Percentiles rank a stretch among this genome's conserved stretches.
Evolutionary conservation across 169 alveolate genomes (phyloP).

Genomic region (Cryptosporidium viatorum): DNA sequence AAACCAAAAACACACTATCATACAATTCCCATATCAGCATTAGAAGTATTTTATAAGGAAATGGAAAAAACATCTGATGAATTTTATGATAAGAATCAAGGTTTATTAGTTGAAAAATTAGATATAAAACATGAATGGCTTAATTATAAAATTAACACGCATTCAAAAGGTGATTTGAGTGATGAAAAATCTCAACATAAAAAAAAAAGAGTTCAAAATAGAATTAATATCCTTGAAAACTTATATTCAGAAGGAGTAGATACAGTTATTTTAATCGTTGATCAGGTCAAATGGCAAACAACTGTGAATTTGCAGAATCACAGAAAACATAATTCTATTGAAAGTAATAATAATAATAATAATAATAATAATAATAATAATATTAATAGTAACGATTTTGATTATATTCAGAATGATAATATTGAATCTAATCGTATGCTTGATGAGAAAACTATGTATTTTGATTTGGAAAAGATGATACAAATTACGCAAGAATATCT

Average conservation of each 20-base stretch:
- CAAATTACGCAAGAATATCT: conserved; percentile 55
- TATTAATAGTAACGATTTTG: background rate
- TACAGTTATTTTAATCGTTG: conserved; percentile 42
- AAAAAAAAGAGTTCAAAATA: conserved; percentile 23
- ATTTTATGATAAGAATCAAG: background rate
- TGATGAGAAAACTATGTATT: conserved; percentile 1
- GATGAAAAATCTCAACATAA: conserved; percentile 17
- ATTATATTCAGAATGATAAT: background rate
- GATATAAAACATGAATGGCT: conserved; percentile 45
- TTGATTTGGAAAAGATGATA: conserved; percentile 8
- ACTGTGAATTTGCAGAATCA: background rate
- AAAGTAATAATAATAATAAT: background rate
- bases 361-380: background rate
- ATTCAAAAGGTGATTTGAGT: background rate
- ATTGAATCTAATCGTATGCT: too few relatives aligned
- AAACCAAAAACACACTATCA: conserved; percentile 28
- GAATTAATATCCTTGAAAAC: conserved; percentile 26
- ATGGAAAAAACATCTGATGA: background rate
- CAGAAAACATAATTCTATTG: background rate
- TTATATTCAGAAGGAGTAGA: conserved; percentile 50
- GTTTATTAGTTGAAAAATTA: background rate
- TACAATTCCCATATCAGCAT: conserved; percentile 60
- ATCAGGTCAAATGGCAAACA: conserved; percentile 45
- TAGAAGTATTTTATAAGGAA: conserved; percentile 20
- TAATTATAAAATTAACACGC: conserved; percentile 26